Evolutionary conservation across 768 basidiomycete genomes (phyloP), one percentile per base, ranked within the genome.

Genomic region (Hygrocybe coccinea): DNA sequence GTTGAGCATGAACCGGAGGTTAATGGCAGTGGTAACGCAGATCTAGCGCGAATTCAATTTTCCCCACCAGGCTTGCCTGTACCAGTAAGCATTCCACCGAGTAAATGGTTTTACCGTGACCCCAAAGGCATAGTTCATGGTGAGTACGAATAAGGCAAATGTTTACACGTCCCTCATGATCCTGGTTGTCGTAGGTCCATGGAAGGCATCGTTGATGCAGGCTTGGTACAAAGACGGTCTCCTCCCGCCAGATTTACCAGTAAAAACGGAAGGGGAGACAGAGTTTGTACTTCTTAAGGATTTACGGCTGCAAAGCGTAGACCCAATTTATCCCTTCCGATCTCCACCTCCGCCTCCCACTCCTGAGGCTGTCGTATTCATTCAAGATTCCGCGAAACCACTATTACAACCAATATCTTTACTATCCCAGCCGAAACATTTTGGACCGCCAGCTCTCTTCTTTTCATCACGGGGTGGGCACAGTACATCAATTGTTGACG

Each of bases 381-480:
- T 55, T 25, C 59, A 60, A 12, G 61, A 65, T 15, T 50, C 67
- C 2, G 80, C 81, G 45, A 83, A 81, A 55, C 84, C 86, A 1
- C 69, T 92, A 0, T 74, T 92, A 22, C 67, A 72, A 6, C 89
- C 89, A 0, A 85, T 90, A 51, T 92, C 91, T 15, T 76, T 93
- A 5, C 74, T 93, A 17, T 65, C 83, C 12, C 91, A 93, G 61
- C 86, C 91, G 8, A 79, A 77, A 37, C 89, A 90, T 66, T 93
- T 90, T 62, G 91, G 91, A 0, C 91, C 91, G 21, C 91, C 91
- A 4, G 87, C 91, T 1, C 69, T 93, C 15, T 93, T 93, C 71
- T 93, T 80, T 68, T 91, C 90, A 9, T 87, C 89, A 9, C 84
- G 91, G n/a, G 91, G 91, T 19, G 91, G 91, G 1, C 89, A 91